phyloP scores from a whole-genome alignment of 352 stramenopile species.

The Globisporangium polare region DNA sequence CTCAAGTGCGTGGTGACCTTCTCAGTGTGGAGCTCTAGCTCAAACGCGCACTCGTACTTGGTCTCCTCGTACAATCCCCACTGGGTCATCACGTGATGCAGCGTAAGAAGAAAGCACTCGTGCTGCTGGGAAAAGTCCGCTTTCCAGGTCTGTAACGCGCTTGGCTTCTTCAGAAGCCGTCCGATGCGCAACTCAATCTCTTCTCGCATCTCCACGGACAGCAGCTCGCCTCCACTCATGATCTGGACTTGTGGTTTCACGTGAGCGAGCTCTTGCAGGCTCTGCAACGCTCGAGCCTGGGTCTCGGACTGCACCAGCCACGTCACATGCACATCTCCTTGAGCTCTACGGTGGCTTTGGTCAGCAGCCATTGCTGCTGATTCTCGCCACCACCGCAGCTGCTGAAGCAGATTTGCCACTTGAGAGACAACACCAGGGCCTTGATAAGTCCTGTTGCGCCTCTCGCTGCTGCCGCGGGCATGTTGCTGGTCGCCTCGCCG shows the following conservation, averaged over 20 bases:
- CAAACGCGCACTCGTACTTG: conserved; percentile 8
- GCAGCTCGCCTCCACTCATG: background rate
- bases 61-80: conserved; percentile 8
- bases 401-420: background rate
- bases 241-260: too few species aligned
- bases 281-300: background rate
- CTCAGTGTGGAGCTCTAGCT: conserved; percentile 3
- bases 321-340: background rate
- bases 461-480: background rate
- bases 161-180: background rate
- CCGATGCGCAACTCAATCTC: background rate
- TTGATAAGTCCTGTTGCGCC: background rate
- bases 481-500: background rate
- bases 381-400: conserved; percentile 6
- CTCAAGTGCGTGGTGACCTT: background rate
- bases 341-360: background rate
- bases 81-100: background rate
- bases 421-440: conserved; percentile 1
- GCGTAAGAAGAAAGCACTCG: background rate
- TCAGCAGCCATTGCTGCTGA: background rate
- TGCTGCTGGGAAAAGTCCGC: background rate
- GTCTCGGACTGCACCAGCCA: background rate
- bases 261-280: background rate
- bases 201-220: background rate
- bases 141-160: background rate